These are phyloP conservation scores for Coniosporium apollinis DNA, from an alignment of 495 filamentous ascomycete species.

Conservation along the genomic window DNA sequence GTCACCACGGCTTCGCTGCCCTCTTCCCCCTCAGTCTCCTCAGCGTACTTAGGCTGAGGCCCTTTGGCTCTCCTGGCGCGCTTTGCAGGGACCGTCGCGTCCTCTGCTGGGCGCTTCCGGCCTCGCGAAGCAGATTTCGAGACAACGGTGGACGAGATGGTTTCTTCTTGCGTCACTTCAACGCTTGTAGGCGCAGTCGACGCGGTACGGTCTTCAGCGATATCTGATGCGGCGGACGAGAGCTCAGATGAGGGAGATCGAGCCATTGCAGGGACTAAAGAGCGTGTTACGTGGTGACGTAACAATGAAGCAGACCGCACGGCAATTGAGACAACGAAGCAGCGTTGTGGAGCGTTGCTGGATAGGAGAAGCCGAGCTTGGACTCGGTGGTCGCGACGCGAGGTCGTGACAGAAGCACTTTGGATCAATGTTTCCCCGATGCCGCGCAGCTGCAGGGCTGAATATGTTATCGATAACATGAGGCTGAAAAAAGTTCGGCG, in stretches of 20 bases:
- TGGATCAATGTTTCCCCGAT: no score
- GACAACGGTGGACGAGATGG: not conserved
- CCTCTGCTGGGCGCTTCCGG: not conserved
- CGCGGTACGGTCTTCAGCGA: not conserved
- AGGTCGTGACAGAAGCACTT: no score
- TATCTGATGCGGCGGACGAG: not conserved
- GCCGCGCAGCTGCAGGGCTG: no score
- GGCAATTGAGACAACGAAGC: no score
- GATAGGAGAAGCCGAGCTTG: no score
- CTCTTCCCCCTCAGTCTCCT: not conserved
- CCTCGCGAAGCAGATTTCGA: not conserved
- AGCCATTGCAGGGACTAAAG: no score
- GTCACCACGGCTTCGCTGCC: not conserved
- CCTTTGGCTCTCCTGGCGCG: not conserved
- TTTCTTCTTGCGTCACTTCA: not conserved
- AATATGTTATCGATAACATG: no score
- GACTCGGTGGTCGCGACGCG: no score
- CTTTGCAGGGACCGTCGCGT: not conserved
- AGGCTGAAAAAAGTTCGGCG: no score
- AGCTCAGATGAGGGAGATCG: not conserved
- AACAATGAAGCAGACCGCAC: no score
- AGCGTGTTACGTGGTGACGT: no score
- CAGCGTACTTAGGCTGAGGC: not conserved
- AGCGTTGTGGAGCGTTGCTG: no score
- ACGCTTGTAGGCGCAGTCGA: not conserved